Base-by-base conservation (phyloP, 257 asterid species). In the Eustoma russellianum region DNA sequence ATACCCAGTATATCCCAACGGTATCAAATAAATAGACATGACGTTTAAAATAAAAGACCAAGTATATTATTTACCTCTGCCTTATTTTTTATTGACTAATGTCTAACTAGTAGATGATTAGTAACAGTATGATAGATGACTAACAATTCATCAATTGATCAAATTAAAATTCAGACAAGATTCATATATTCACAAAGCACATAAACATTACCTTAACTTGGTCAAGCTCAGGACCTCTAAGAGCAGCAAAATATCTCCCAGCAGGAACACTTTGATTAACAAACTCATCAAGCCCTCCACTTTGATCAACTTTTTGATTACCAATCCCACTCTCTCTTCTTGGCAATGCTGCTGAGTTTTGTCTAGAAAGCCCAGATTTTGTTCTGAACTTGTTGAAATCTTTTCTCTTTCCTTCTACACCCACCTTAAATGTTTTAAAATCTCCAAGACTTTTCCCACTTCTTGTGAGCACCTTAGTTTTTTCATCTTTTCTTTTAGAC, bases 161-260 rank as follows among this genome's bases (percentile, higher is more conserved):
- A n/a, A n/a, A n/a, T n/a, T n/a, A n/a, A n/a, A n/a, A n/a, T n/a
- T 1, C 28, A 19, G 1, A 19, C 1, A 19, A 19, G 2, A 19
- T 19, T 19, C 28, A 19, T 19, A 1, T 19, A 19, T 19, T 19
- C 28, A 19, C 28, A 19, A 24, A 24, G 30, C 30, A 24, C 30
- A 24, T 24, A 24, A 41, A 41, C 17, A 15, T 50, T 76, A 85
- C 97, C 97, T 90, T 90, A 83, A 90, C 84, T 86, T 90, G 79
- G 65, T 90, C 97, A 10, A 90, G 74, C 60, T 90, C 96, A 52
- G 98, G 96, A 33, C 96, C 98, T 17, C 73, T 78, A 34, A 90
- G 88, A 52, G 98, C 98, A 64, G 89, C 98, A 69, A 86, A 90
- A 82, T 90, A 90, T 75, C 98, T 79, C n/a, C 98, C 95, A 58